A percentile compares a stretch with the other conserved stretches of the same genome.
Conservation (phyloP, 495 filamentous ascomycete genomes). For the Xylaria palmicola region DNA sequence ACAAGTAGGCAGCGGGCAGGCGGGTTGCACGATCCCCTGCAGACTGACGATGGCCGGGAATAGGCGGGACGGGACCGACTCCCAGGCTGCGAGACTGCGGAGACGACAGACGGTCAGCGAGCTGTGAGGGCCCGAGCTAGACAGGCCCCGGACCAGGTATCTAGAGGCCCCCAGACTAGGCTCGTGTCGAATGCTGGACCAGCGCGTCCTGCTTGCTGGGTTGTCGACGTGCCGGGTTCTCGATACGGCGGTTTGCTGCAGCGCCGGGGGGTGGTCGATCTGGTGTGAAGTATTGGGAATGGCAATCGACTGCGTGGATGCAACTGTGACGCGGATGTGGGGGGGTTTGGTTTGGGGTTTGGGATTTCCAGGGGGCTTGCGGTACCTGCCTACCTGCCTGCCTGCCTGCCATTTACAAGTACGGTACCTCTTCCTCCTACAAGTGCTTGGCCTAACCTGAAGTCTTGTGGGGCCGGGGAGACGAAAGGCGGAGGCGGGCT, state of each 20-base stretch:
- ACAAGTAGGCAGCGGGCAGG: background rate
- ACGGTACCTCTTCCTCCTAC: too few relatives aligned
- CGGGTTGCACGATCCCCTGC: background rate
- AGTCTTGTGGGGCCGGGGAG: too few relatives aligned
- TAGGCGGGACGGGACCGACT: background rate
- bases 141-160: background rate
- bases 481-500: too few relatives aligned
- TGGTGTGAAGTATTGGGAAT: background rate
- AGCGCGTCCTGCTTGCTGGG: too few relatives aligned
- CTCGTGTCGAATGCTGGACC: background rate
- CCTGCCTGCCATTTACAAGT: too few relatives aligned
- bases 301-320: background rate
- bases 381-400: too few relatives aligned
- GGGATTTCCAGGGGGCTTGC: background rate
- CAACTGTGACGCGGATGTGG: background rate
- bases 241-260: too few relatives aligned
- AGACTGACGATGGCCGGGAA: background rate
- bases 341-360: background rate
- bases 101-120: conserved; percentile 7
- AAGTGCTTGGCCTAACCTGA: too few relatives aligned
- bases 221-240: too few relatives aligned
- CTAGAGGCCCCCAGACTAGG: background rate
- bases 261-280: background rate
- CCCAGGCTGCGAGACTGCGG: background rate
- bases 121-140: background rate